phyloP scores from a whole-genome alignment of 345 rosid genomes.

The Citrus medica region DNA sequence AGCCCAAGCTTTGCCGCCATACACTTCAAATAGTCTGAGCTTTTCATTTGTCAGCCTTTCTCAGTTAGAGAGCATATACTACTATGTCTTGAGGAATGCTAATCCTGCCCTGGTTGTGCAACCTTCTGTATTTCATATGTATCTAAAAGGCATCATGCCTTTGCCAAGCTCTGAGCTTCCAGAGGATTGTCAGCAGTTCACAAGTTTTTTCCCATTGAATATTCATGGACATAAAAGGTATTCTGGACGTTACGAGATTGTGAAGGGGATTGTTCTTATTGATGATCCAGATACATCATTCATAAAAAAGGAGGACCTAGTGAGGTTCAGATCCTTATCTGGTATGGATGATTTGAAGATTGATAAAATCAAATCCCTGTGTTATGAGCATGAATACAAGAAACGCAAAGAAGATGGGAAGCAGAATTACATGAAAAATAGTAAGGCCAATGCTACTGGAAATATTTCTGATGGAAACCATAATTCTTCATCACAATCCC shows the following conservation, averaged over 20 bases:
- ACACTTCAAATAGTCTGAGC: conserved; percentile 47
- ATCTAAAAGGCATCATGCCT: conserved; percentile 43
- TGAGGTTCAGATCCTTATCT: conserved; percentile 44
- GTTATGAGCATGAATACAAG: conserved; percentile 22
- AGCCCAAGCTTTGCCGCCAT: conserved; percentile 44
- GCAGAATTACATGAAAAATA: conserved; percentile 10
- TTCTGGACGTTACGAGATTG: conserved; percentile 32
- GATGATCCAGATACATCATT: conserved; percentile 38
- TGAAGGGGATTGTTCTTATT: conserved; percentile 54
- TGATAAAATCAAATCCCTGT: conserved; percentile 30
- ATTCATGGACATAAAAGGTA: conserved; percentile 50
- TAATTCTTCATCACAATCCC: conserved; percentile 16
- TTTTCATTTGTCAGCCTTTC: conserved; percentile 40
- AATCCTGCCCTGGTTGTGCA: conserved; percentile 30
- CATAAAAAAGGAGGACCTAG: conserved; percentile 32
- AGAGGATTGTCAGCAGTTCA: conserved; percentile 33
- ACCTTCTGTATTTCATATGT: conserved; percentile 34
- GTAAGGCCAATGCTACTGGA: conserved; percentile 9
- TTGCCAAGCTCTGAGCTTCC: conserved; percentile 23
- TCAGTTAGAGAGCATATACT: conserved; percentile 50
- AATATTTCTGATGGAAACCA: conserved; percentile 6
- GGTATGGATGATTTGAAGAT: conserved; percentile 39
- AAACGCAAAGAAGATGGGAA: conserved; percentile 16
- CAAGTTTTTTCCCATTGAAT: conserved; percentile 36
- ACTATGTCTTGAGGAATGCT: conserved; percentile 46